Conservation (phyloP, 1,284 basidiomycete species). For the Ustilago hordei region DNA sequence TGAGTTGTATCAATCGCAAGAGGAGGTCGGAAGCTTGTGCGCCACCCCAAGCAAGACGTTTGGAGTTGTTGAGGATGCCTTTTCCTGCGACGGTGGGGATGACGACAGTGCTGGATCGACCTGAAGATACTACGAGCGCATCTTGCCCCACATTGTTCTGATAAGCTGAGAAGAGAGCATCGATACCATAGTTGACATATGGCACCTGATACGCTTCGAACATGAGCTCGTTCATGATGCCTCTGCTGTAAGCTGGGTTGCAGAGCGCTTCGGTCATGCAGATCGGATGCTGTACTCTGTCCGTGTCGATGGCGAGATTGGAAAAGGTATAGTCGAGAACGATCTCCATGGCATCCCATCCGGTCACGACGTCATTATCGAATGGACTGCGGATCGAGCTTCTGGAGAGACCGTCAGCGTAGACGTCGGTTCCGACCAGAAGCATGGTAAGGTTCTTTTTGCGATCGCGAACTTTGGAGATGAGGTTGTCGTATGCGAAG, state of each 20-base stretch:
- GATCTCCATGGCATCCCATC: slow-evolving; percentile 75
- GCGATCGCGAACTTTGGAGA: slow-evolving; percentile 64
- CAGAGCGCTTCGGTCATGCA: slow-evolving; percentile 93
- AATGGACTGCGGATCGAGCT: slow-evolving; percentile 61
- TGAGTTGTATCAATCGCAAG: slow-evolving; percentile 90
- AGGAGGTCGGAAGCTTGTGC: slow-evolving; percentile 90
- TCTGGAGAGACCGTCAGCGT: slow-evolving; percentile 60
- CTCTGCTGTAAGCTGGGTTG: slow-evolving; percentile 88
- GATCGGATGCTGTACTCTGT: slow-evolving; percentile 86
- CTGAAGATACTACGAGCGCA: slow-evolving; percentile 62
- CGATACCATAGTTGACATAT: slow-evolving; percentile 86
- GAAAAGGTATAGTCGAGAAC: slow-evolving; percentile 92
- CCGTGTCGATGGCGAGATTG: slow-evolving; percentile 83
- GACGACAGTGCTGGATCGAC: slow-evolving; percentile 58
- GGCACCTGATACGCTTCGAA: slow-evolving; percentile 94
- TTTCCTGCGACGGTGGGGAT: slow-evolving; percentile 61
- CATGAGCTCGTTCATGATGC: slow-evolving; percentile 91
- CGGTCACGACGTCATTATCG: slow-evolving; percentile 66
- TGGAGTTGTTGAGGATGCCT: slow-evolving; percentile 62
- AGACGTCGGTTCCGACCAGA: slow-evolving; percentile 64
- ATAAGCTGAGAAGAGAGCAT: slow-evolving; percentile 91
- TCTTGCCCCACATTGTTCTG: slow-evolving; percentile 59
- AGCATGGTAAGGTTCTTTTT: slow-evolving; percentile 60
- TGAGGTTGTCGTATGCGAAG: slow-evolving; percentile 61
- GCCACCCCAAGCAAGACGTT: slow-evolving; percentile 89